phyloP scores from a whole-genome alignment of 495 filamentous ascomycete genomes.

The Amphirosellinia nigrospora region DNA sequence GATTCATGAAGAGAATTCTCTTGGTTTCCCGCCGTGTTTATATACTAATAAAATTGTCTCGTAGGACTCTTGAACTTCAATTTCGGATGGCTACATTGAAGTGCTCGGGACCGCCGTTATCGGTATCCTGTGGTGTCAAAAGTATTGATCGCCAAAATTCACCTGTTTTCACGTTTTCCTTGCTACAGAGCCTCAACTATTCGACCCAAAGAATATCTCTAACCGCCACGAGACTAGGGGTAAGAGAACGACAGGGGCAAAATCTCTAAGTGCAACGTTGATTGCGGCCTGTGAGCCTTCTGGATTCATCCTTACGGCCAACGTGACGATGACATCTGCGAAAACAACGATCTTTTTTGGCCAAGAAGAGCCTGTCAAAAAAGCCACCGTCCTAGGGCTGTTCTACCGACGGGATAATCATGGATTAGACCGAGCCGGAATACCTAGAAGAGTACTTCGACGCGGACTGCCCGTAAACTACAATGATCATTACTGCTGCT shows the following conservation, averaged over 20 bases:
- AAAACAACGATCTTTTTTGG: background rate
- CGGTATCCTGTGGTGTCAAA: background rate
- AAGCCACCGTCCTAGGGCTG: background rate
- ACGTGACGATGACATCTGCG: background rate
- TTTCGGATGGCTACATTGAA: background rate
- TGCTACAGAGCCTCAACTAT: constrained; percentile 16
- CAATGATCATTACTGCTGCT: background rate
- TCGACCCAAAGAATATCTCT: background rate
- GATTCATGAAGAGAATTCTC: background rate
- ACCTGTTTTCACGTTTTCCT: background rate
- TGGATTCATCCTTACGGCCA: background rate
- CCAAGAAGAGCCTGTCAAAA: too few relatives aligned
- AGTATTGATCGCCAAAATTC: background rate
- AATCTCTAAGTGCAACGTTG: background rate
- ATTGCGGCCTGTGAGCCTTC: background rate
- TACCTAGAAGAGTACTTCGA: constrained; percentile 6
- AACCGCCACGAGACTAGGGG: background rate
- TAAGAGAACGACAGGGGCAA: background rate
- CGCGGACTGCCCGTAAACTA: background rate
- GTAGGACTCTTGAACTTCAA: background rate
- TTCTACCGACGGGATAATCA: background rate
- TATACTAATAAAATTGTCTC: background rate
- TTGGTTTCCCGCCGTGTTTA: background rate
- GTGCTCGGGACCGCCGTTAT: background rate
- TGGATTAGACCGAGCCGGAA: background rate